Evolutionary conservation across 2,329 filamentous ascomycete genomes (phyloP).

Genomic region (Colletotrichum orchidophilum): DNA sequence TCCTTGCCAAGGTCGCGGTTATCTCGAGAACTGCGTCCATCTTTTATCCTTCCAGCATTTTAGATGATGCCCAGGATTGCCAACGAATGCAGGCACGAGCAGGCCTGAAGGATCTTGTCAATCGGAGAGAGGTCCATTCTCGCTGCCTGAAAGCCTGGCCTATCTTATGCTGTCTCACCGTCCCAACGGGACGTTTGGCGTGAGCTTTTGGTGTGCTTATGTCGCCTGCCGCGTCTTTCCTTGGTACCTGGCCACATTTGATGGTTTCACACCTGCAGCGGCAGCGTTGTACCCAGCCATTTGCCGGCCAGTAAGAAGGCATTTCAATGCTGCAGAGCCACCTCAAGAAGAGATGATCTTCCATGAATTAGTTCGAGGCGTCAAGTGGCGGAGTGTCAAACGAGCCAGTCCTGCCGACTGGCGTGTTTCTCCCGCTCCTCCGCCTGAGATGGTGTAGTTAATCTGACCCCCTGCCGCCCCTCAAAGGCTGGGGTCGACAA

Average conservation of each 20-base stretch:
- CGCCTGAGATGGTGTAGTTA: slow-evolving; percentile 6
- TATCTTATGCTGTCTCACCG: not conserved
- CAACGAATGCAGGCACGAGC: slow-evolving; percentile 3
- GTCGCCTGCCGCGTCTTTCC: not conserved
- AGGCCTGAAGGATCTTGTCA: slow-evolving; percentile 24
- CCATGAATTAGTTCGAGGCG: slow-evolving; percentile 8
- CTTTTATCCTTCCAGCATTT: not conserved
- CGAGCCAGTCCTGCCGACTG: not conserved
- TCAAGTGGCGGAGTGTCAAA: slow-evolving; percentile 10
- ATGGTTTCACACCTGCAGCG: not conserved
- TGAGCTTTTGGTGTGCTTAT: slow-evolving; percentile 7
- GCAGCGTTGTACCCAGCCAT: slow-evolving; percentile 2
- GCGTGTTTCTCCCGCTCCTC: slow-evolving; percentile 16
- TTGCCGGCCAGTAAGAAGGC: slow-evolving; percentile 1
- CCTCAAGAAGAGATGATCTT: slow-evolving; percentile 18
- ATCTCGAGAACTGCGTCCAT: not conserved
- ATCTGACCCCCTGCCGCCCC: not conserved
- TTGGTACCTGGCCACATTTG: not conserved
- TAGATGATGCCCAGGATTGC: slow-evolving; percentile 11
- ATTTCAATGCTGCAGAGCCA: not conserved
- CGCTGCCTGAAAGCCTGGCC: not conserved
- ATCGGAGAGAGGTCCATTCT: not conserved
- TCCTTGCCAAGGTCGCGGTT: not conserved
- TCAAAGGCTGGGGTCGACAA: not conserved
- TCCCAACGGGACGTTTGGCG: not conserved